These are phyloP conservation scores for Cyclotella kingstonii DNA, from an alignment of 108 stramenopile species.

Conservation along the genomic window DNA sequence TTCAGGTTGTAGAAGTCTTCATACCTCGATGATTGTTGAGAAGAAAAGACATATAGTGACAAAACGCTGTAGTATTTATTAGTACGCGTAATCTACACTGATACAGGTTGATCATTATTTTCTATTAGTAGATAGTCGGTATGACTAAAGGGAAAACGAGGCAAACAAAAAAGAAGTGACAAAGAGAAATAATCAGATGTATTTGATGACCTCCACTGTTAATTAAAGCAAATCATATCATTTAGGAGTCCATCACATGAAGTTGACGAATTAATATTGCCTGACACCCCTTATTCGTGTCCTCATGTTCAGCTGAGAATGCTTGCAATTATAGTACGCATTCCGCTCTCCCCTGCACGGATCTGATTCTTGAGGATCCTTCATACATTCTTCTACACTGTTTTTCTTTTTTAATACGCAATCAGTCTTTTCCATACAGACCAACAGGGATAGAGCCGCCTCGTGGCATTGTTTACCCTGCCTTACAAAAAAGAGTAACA, in stretches of 20 bases:
- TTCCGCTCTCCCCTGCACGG: conserved; percentile 68
- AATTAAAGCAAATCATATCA: neutral
- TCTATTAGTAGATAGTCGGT: too few relatives aligned
- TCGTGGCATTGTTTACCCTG: conserved; percentile 83
- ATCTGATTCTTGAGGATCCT: conserved; percentile 59
- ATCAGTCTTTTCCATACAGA: conserved; percentile 76
- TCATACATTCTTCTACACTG: conserved; percentile 66
- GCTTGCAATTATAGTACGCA: conserved; percentile 86
- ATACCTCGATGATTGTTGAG: too few relatives aligned
- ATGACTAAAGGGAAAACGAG: too few relatives aligned
- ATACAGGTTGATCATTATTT: too few relatives aligned
- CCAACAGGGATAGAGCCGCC: conserved; percentile 74
- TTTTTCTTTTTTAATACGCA: conserved; percentile 63
- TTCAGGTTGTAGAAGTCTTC: too few relatives aligned
- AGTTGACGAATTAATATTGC: conserved; percentile 58
- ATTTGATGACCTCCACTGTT: neutral
- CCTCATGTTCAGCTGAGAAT: conserved; percentile 84
- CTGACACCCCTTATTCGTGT: conserved; percentile 78
- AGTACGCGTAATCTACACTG: too few relatives aligned
- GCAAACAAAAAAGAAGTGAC: too few relatives aligned
- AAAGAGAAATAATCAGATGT: neutral
- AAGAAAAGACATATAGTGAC: too few relatives aligned
- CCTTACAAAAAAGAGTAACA: too few relatives aligned
- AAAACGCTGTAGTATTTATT: too few relatives aligned
- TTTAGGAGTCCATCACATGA: neutral